Evolutionary conservation across 1,139 yeast genomes (phyloP).

Genomic region (Hyphopichia burtonii): DNA sequence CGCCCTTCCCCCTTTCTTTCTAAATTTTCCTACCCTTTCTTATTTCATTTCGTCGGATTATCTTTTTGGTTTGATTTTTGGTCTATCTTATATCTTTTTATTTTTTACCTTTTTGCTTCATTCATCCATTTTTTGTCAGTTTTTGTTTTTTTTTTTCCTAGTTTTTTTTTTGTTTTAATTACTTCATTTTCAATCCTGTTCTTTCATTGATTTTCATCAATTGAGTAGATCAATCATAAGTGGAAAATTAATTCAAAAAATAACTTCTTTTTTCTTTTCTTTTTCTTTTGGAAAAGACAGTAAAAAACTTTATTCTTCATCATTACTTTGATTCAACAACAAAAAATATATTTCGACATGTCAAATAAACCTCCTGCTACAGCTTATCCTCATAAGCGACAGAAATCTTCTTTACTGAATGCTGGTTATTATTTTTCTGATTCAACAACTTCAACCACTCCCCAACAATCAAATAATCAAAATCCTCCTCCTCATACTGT

Average conservation of each 20-base stretch:
- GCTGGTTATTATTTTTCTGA: conserved; percentile 29
- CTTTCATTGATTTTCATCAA: too few relatives aligned
- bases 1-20: neutral
- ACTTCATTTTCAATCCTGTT: too few relatives aligned
- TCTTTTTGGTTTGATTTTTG: neutral
- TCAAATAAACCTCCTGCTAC: neutral
- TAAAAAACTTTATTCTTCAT: neutral
- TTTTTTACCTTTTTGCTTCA: neutral
- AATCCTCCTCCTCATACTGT: conserved; percentile 2
- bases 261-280: too few relatives aligned
- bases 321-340: neutral
- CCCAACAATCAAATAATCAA: conserved; percentile 7
- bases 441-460: conserved; percentile 2
- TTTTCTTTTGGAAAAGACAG: too few relatives aligned
- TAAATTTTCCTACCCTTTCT: neutral
- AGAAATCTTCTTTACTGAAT: conserved; percentile 41
- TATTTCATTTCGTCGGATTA: neutral
- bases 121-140: neutral
- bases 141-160: too few relatives aligned
- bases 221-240: too few relatives aligned
- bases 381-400: conserved; percentile 37
- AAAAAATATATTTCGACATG: neutral
- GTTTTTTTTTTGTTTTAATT: too few relatives aligned
- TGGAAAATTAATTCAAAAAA: too few relatives aligned
- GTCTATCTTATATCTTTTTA: neutral